Percentiles rank a stretch among this genome's conserved stretches.
These are phyloP conservation scores for Xylaria sp. DNA, from an alignment of 2,329 filamentous ascomycete genomes.

Conservation along the genomic window DNA sequence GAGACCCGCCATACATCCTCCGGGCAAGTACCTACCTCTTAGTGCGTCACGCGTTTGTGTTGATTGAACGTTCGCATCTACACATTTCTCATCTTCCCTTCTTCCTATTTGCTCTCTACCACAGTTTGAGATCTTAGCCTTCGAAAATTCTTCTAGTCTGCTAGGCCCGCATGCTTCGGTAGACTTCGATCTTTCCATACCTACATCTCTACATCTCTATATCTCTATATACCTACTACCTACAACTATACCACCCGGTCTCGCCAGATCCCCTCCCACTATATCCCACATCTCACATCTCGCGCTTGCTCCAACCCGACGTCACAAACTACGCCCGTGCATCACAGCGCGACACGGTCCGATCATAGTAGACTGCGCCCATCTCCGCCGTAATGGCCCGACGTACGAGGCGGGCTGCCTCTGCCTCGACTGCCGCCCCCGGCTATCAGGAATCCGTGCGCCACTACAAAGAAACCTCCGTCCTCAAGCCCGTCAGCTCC, in stretches of 20 bases:
- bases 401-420: conserved; percentile 53
- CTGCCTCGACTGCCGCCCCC: conserved; percentile 58
- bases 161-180: too few relatives aligned
- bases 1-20: too few relatives aligned
- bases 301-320: not conserved
- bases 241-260: not conserved
- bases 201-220: too few relatives aligned
- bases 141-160: too few relatives aligned
- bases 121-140: too few relatives aligned
- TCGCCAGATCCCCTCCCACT: not conserved
- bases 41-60: too few relatives aligned
- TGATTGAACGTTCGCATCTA: too few relatives aligned
- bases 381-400: conserved; percentile 49
- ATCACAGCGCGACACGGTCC: not conserved
- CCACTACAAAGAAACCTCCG: conserved; percentile 49
- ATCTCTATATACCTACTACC: not conserved
- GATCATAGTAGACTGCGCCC: not conserved
- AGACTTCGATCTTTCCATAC: too few relatives aligned
- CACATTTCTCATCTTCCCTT: too few relatives aligned
- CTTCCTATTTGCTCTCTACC: too few relatives aligned
- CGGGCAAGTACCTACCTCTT: too few relatives aligned
- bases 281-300: conserved; percentile 2
- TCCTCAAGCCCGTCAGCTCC: conserved; percentile 51
- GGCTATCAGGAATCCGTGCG: conserved; percentile 50
- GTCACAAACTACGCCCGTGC: not conserved